Evolutionary conservation across 805 yeast genomes (phyloP).

Genomic region (Zygosaccharomyces bisporus): DNA sequence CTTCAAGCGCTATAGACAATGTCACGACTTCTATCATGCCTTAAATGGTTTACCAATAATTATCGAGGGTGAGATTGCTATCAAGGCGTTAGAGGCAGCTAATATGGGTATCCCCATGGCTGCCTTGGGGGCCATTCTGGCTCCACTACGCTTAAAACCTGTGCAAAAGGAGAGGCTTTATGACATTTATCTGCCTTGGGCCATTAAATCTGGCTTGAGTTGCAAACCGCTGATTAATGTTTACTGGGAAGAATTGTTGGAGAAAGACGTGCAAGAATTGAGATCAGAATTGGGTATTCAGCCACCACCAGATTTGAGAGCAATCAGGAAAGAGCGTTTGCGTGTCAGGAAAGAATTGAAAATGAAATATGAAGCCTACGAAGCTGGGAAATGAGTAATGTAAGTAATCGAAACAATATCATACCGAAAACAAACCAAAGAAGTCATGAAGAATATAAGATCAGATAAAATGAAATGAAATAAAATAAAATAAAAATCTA

Average conservation of each 20-base stretch:
- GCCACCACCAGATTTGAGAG: conserved; percentile 75
- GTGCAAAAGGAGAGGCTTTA: conserved; percentile 61
- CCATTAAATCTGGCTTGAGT: conserved; percentile 63
- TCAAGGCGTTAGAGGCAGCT: conserved; percentile 87
- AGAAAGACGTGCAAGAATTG: conserved; percentile 66
- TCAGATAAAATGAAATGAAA: background rate
- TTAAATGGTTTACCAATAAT: conserved; percentile 85
- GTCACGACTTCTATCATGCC: conserved; percentile 96
- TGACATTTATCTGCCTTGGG: conserved; percentile 84
- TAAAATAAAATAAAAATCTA: background rate
- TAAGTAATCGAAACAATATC: background rate
- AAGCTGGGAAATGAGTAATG: conserved; percentile 4
- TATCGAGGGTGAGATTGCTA: conserved; percentile 94
- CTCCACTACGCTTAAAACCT: conserved; percentile 70
- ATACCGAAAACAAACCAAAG: too few species aligned
- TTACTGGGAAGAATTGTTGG: conserved; percentile 85
- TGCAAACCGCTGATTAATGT: conserved; percentile 79
- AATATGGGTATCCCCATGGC: conserved; percentile 95
- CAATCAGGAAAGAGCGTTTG: conserved; percentile 45
- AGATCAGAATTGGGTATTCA: conserved; percentile 69
- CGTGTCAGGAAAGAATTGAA: conserved; percentile 25
- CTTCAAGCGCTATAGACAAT: conserved; percentile 91
- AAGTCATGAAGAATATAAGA: background rate
- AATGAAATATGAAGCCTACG: conserved; percentile 25
- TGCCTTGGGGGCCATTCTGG: conserved; percentile 84